phyloP scores from a whole-genome alignment of 2,329 filamentous ascomycete genomes.

The Exophiala spinifera region DNA sequence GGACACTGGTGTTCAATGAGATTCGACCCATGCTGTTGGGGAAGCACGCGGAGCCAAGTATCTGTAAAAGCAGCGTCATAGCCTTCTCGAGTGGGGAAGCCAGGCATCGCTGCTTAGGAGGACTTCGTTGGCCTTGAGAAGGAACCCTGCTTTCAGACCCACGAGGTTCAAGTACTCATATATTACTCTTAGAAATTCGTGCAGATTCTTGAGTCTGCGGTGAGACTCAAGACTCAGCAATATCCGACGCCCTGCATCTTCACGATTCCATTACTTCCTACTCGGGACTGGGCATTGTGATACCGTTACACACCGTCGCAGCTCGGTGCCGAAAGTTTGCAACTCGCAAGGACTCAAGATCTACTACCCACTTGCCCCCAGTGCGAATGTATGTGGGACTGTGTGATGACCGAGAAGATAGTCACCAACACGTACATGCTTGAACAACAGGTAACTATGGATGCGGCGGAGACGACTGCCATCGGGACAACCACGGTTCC shows the following conservation, averaged over 20 bases:
- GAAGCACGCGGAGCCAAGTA: neutral
- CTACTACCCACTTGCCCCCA: slow-evolving; percentile 55
- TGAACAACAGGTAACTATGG: slow-evolving; percentile 1
- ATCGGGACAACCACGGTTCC: neutral
- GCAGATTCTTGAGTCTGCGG: no score
- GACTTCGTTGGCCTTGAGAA: no score
- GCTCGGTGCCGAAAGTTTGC: slow-evolving; percentile 62
- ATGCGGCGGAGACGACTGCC: neutral
- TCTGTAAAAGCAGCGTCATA: neutral
- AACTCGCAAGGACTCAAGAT: slow-evolving; percentile 60
- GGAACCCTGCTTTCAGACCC: no score
- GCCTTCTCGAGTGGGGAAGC: neutral
- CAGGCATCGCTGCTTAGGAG: neutral
- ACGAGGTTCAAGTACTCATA: no score
- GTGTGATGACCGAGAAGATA: slow-evolving; percentile 6
- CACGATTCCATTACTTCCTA: no score
- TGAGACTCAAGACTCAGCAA: no score
- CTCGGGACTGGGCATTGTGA: slow-evolving; percentile 56
- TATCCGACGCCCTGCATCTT: no score
- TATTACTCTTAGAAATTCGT: no score
- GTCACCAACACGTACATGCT: slow-evolving; percentile 9
- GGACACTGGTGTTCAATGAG: neutral
- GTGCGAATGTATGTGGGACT: slow-evolving; percentile 67
- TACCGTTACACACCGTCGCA: slow-evolving; percentile 62
- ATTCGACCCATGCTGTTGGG: neutral